Conservation (phyloP, 257 asterid genomes). For the Nicotiana paniculata region DNA sequence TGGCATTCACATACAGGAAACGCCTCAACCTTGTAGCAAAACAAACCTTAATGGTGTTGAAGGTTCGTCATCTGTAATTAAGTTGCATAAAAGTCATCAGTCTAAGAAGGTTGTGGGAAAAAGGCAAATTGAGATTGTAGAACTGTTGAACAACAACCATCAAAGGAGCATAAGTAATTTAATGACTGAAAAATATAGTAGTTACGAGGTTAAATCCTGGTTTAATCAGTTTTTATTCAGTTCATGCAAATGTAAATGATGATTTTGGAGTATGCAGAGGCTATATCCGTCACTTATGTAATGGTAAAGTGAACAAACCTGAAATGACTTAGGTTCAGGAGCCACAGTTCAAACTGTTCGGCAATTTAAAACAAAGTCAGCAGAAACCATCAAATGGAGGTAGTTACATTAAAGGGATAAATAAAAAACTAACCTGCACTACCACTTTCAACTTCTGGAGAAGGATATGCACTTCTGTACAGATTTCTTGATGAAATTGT, state of each 20-base stretch:
- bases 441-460: no score
- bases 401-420: no score
- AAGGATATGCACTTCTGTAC: no score
- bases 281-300: not conserved
- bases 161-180: conserved; percentile 31
- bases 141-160: conserved; percentile 22
- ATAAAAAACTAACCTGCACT: no score
- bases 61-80: not conserved
- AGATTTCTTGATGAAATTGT: no score
- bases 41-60: not conserved
- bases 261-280: not conserved
- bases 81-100: conserved; percentile 20
- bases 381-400: conserved; percentile 20
- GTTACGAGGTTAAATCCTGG: conserved; percentile 5
- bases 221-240: conserved; percentile 15
- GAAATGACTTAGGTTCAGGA: conserved; percentile 15
- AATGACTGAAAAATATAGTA: not conserved
- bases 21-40: not conserved
- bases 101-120: conserved; percentile 18
- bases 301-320: conserved; percentile 12
- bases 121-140: conserved; percentile 65
- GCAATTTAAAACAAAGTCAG: conserved; percentile 25
- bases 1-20: not conserved
- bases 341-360: conserved; percentile 23
- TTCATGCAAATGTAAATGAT: conserved; percentile 18